Conservation (phyloP, 345 rosid genomes). For the Laguncularia racemosa region DNA sequence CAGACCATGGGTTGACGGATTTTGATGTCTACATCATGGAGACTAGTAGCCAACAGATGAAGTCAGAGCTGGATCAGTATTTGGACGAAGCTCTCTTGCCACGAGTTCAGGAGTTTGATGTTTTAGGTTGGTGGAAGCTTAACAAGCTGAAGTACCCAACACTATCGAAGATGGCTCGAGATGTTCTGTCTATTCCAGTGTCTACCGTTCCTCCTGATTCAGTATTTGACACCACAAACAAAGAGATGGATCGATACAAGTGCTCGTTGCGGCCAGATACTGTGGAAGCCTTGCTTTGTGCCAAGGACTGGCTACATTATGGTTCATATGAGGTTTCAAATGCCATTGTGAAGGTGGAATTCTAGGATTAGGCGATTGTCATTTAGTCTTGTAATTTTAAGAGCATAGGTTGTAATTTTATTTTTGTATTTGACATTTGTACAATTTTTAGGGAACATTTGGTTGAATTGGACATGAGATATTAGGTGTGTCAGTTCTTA, state of each 20-base stretch:
- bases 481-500: neutral
- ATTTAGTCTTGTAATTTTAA: slow-evolving; percentile 4
- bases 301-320: slow-evolving; percentile 75
- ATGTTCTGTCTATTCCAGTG: slow-evolving; percentile 57
- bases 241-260: slow-evolving; percentile 64
- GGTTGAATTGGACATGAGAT: slow-evolving; percentile 11
- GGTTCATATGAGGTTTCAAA: slow-evolving; percentile 28
- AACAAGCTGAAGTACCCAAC: slow-evolving; percentile 80
- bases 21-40: slow-evolving; percentile 78
- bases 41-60: slow-evolving; percentile 57
- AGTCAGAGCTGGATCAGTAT: slow-evolving; percentile 85
- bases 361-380: slow-evolving; percentile 19
- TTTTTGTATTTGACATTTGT: slow-evolving; percentile 6
- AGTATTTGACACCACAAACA: slow-evolving; percentile 45
- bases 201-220: slow-evolving; percentile 46
- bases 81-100: slow-evolving; percentile 78
- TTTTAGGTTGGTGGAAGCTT: slow-evolving; percentile 88
- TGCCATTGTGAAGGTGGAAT: slow-evolving; percentile 51
- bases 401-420: slow-evolving; percentile 15
- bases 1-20: slow-evolving; percentile 67
- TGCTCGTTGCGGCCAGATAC: slow-evolving; percentile 79
- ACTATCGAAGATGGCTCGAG: slow-evolving; percentile 84
- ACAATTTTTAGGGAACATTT: slow-evolving; percentile 7
- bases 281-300: slow-evolving; percentile 78
- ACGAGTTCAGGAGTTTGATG: slow-evolving; percentile 67